Evolutionary conservation across 306 rosid genomes (phyloP), one percentile per base, ranked within the genome.

Genomic region (Fagus sylvatica): DNA sequence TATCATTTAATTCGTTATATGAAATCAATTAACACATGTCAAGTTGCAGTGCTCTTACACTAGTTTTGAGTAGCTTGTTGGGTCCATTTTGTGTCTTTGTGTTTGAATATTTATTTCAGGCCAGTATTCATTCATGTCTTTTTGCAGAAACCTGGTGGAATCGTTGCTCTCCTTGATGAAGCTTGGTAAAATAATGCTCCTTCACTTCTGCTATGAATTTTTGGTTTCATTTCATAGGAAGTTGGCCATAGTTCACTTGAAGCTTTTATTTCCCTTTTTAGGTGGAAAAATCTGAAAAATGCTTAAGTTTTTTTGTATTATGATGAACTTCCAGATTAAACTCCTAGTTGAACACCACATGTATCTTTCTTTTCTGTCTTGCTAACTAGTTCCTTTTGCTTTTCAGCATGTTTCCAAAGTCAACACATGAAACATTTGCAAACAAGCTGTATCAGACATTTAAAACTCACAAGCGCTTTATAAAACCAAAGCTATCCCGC

Each of bases 351-450:
- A 57, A 72, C 61, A 54, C 17, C 60, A 74, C 69, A 53, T 57
- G 9, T 36, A 72, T 84, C 56, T 68, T 11, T 76, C 54, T 42
- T 39, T 43, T 65, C 49, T 39, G 78, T 83, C 81, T 16, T 81
- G 76, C 75, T 81, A 72, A 78, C 77, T 64, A 19, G 60, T 67
- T 69, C 53, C 69, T 61, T 79, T 72, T 57, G 65, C 53, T 84
- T 89, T 86, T 68, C 99, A 96, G 99, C 90, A 96, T 96, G 99
- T 96, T 96, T 87, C 99, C 99, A 34, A 96, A 96, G 91, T 96
- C 99, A 59, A 96, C 99, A 57, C 97, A 96, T 76, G 99, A 96
- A 87, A 96, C 99, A 73, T 96, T 96, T 86, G 79, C 99, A n/a
- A 96, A 96, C 90, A 96, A 90, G 84, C 94, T 96, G 69, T 96